Percentiles rank a stretch among this genome's conserved stretches.
Evolutionary conservation across 1,139 yeast genomes (phyloP).

Genomic region (Candida neerlandica): DNA sequence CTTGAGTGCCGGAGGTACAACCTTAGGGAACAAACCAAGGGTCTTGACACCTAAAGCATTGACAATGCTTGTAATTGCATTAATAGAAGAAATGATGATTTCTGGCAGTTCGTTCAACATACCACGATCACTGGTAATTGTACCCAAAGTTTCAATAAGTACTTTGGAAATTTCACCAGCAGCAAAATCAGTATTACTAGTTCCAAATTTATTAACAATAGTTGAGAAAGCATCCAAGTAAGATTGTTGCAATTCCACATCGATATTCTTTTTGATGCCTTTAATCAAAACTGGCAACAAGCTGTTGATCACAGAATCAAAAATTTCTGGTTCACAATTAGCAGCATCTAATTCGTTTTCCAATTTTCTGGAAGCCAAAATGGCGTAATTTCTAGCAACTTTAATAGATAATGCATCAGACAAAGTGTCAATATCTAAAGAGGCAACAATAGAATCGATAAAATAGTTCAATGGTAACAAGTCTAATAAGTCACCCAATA

Average conservation of each 20-base stretch:
- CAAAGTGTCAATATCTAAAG: conserved; percentile 51
- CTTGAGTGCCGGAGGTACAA: conserved; percentile 72
- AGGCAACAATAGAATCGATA: conserved; percentile 62
- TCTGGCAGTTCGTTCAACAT: conserved; percentile 57
- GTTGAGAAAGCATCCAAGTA: conserved; percentile 70
- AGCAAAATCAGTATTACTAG: conserved; percentile 29
- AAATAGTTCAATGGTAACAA: conserved; percentile 76
- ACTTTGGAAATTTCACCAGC: conserved; percentile 44
- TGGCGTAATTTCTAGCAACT: conserved; percentile 55
- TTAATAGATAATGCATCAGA: conserved; percentile 36
- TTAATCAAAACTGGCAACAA: conserved; percentile 52
- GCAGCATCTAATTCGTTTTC: conserved; percentile 55
- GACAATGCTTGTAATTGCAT: conserved; percentile 69
- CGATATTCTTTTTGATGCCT: conserved; percentile 43
- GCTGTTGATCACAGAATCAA: conserved; percentile 42
- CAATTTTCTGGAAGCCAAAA: conserved; percentile 68
- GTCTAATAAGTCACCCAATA: conserved; percentile 64
- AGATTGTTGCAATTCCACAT: conserved; percentile 61
- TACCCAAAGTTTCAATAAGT: conserved; percentile 50
- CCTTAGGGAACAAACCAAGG: conserved; percentile 82
- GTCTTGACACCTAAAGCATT: conserved; percentile 81
- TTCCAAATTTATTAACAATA: conserved; percentile 64
- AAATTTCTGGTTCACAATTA: conserved; percentile 43
- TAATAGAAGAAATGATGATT: conserved; percentile 72
- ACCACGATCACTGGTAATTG: conserved; percentile 58